Conservation (phyloP, 140 eudicot genomes). For the Cichorium intybus region DNA sequence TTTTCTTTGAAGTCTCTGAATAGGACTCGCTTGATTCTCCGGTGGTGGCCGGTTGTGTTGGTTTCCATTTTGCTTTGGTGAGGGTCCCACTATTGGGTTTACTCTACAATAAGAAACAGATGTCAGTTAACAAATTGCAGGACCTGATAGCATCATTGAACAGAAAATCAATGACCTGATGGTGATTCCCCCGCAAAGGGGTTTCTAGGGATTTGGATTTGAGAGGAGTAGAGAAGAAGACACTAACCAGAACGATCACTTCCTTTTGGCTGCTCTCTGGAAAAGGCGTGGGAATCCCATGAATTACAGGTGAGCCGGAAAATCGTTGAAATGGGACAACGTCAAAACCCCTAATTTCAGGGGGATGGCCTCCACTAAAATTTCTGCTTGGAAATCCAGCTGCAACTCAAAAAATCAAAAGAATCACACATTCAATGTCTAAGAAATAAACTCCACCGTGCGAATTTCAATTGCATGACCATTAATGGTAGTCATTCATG, state of each 20-base stretch:
- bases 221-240: slow-evolving; percentile 1
- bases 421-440: neutral
- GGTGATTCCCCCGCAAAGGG: neutral
- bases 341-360: neutral
- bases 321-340: slow-evolving; percentile 18
- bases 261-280: slow-evolving; percentile 24
- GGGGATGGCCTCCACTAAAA: neutral
- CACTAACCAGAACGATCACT: slow-evolving; percentile 44
- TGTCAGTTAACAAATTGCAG: no score
- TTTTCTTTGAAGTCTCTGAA: slow-evolving; percentile 28
- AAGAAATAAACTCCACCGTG: neutral
- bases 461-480: neutral
- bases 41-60: slow-evolving; percentile 19
- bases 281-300: neutral
- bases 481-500: neutral
- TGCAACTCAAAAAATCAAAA: slow-evolving; percentile 13
- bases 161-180: neutral
- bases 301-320: slow-evolving; percentile 5
- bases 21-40: slow-evolving; percentile 22
- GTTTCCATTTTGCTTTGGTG: slow-evolving; percentile 52
- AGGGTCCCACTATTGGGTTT: slow-evolving; percentile 25
- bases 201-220: neutral
- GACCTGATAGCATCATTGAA: no score
- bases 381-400: slow-evolving; percentile 31
- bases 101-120: slow-evolving; percentile 34